A percentile compares a stretch with the other conserved stretches of the same genome.
Evolutionary conservation across 352 stramenopile species (phyloP).

Genomic region (Phytophthora pistaciae): DNA sequence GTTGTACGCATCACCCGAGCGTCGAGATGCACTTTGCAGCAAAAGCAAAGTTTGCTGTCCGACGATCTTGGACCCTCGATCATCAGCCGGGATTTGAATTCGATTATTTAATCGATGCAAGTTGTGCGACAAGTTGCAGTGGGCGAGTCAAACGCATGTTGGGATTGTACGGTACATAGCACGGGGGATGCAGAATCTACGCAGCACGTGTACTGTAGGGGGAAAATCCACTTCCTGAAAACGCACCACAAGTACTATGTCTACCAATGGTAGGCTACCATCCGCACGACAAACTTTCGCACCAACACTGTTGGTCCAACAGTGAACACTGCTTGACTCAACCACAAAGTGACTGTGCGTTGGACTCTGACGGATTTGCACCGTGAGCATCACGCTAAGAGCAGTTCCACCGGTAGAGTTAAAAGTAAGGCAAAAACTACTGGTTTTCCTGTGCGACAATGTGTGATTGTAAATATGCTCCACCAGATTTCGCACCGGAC

Average conservation of each 20-base stretch:
- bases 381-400: neutral
- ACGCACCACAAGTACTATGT: too few relatives aligned
- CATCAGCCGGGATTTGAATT: neutral
- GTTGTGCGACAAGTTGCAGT: conserved; percentile 4
- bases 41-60: conserved; percentile 3
- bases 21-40: neutral
- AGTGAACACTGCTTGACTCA: neutral
- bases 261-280: neutral
- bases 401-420: too few relatives aligned
- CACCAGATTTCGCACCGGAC: too few relatives aligned
- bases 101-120: conserved; percentile 3
- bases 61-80: neutral
- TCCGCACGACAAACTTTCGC: neutral
- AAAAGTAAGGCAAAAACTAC: too few relatives aligned
- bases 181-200: neutral
- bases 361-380: neutral
- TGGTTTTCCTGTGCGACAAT: too few relatives aligned
- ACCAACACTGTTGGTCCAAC: too few relatives aligned
- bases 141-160: neutral
- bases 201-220: neutral
- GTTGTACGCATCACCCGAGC: neutral
- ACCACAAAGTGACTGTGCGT: neutral
- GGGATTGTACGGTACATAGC: neutral
- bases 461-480: too few relatives aligned
- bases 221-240: too few relatives aligned